Conservation (phyloP, 257 asterid genomes). For the Salvia rosmarinus region DNA sequence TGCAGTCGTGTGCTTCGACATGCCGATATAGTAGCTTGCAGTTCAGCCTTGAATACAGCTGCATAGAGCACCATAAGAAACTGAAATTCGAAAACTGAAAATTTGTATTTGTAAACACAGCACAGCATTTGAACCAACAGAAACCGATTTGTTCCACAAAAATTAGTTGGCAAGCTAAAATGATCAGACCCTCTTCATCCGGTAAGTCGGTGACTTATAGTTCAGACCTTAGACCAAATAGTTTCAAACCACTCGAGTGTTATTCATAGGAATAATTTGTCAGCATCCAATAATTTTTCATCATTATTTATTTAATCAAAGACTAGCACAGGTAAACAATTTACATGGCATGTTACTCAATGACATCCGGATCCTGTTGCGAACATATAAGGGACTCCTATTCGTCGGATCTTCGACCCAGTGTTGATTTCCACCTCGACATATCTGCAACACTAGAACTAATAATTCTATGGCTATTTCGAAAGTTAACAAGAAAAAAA, state of each 20-base stretch:
- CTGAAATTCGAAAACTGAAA: slow-evolving; percentile 9
- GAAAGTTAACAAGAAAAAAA: slow-evolving; percentile 23
- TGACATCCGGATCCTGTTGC: slow-evolving; percentile 87
- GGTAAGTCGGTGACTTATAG: background rate
- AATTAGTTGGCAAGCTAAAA: slow-evolving; percentile 13
- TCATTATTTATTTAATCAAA: slow-evolving; percentile 17
- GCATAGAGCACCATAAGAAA: slow-evolving; percentile 33
- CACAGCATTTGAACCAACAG: slow-evolving; percentile 6
- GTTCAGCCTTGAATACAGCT: slow-evolving; percentile 71
- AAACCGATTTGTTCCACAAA: background rate
- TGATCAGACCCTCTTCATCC: background rate
- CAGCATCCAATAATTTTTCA: slow-evolving; percentile 9
- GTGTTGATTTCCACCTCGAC: slow-evolving; percentile 62
- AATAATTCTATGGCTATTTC: slow-evolving; percentile 12
- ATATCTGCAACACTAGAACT: slow-evolving; percentile 58
- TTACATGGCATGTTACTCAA: slow-evolving; percentile 58
- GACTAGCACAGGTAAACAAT: slow-evolving; percentile 32
- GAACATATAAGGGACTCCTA: slow-evolving; percentile 65
- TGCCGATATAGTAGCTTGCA: slow-evolving; percentile 68
- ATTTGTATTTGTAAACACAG: background rate
- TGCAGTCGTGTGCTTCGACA: slow-evolving; percentile 72
- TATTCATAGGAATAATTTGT: too few species aligned
- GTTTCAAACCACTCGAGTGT: too few species aligned
- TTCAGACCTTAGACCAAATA: slow-evolving; percentile 21
- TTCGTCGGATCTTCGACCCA: slow-evolving; percentile 99